phyloP scores from a whole-genome alignment of 306 rosid species.

The Sindora glabra region DNA sequence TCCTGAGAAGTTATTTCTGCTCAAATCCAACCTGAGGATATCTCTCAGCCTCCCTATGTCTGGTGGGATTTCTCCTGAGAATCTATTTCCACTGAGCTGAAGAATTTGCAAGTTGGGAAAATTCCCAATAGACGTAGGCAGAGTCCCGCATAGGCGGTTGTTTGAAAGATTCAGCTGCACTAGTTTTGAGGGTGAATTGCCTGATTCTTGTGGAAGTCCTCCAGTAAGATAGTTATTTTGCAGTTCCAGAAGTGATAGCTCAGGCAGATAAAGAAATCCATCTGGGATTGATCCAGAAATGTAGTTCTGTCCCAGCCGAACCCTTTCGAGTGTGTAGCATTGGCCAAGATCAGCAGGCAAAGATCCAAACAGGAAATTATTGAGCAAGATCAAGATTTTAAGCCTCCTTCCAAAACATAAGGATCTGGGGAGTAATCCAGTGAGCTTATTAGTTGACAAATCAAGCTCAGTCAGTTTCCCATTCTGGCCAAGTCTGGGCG shows the following conservation, averaged over 20 bases:
- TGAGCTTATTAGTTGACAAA: too few species aligned
- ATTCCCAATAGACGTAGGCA: conserved; percentile 36
- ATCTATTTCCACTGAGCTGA: conserved; percentile 29
- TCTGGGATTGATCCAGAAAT: too few species aligned
- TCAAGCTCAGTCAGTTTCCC: too few species aligned
- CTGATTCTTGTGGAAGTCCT: too few species aligned
- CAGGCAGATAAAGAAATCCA: too few species aligned
- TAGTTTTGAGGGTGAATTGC: conserved; percentile 25
- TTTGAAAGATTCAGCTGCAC: conserved; percentile 40
- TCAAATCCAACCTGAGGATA: conserved; percentile 37
- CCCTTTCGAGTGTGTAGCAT: too few species aligned
- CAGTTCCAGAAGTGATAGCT: conserved; percentile 50
- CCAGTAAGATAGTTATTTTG: conserved; percentile 68
- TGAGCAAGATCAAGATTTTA: conserved; percentile 45
- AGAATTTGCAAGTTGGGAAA: conserved; percentile 43
- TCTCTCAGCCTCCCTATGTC: conserved; percentile 23
- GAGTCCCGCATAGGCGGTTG: conserved; percentile 39
- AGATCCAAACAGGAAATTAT: conserved; percentile 65
- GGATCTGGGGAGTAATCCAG: conserved; percentile 47
- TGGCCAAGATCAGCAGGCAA: too few species aligned
- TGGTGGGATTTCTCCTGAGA: conserved; percentile 35
- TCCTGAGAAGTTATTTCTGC: conserved; percentile 42
- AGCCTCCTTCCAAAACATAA: conserved; percentile 50
- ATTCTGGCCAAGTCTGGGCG: too few species aligned
- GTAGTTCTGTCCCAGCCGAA: too few species aligned